Percentiles rank a stretch among this genome's conserved stretches.
These are phyloP conservation scores for Cardiosporidium cionae DNA, from an alignment of 169 alveolate genomes.

Conservation along the genomic window DNA sequence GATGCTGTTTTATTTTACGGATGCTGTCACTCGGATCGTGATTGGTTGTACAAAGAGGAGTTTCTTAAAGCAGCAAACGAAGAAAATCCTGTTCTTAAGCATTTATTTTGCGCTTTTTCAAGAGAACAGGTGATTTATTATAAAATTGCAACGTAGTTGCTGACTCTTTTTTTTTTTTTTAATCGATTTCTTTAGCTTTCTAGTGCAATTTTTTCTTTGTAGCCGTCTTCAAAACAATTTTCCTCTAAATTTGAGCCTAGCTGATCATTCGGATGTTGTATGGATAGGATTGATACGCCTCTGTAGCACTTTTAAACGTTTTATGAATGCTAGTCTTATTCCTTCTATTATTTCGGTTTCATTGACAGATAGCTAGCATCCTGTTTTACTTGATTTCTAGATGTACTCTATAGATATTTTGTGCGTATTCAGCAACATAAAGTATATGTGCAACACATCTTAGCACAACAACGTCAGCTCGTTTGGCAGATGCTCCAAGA, in stretches of 20 bases:
- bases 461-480: no score
- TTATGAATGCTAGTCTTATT: no score
- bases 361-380: no score
- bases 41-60: constrained; percentile 4
- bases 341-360: no score
- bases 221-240: neutral
- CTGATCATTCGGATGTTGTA: neutral
- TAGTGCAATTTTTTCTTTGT: neutral
- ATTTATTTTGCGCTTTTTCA: constrained; percentile 15
- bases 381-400: no score
- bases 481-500: no score
- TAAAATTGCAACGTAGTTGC: neutral
- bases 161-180: neutral
- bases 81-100: neutral
- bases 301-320: no score
- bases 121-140: neutral
- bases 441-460: no score
- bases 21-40: neutral
- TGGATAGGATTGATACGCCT: neutral
- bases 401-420: no score
- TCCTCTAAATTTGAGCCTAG: neutral
- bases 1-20: constrained; percentile 3
- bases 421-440: no score
- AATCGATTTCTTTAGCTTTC: neutral
- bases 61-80: neutral